Conservation (phyloP, 2,329 filamentous ascomycete species). For the Phialocephala subalpina region DNA sequence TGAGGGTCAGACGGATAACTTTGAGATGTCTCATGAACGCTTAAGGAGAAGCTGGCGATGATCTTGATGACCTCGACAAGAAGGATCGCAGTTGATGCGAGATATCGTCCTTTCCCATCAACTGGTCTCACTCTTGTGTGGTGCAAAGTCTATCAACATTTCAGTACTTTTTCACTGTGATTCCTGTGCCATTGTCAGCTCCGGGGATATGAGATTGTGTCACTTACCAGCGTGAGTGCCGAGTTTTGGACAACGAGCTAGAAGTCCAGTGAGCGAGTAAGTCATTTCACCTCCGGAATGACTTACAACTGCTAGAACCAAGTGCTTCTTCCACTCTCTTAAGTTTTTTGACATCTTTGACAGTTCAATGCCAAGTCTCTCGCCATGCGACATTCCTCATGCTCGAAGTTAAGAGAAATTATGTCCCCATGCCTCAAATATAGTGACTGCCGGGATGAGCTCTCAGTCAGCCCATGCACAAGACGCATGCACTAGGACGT, state of each 20-base stretch:
- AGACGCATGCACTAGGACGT: background rate
- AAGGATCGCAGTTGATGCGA: background rate
- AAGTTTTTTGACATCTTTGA: conserved; percentile 2
- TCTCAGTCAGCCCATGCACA: background rate
- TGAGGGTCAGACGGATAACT: background rate
- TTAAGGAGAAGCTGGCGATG: background rate
- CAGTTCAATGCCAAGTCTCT: background rate
- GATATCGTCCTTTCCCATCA: conserved; percentile 3
- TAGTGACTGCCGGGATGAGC: background rate
- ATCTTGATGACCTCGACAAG: conserved; percentile 4
- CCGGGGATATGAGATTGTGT: background rate
- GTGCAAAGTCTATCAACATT: background rate
- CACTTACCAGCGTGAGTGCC: conserved; percentile 3
- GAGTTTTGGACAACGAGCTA: background rate
- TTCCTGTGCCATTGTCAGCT: background rate
- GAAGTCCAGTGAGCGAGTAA: conserved; percentile 7
- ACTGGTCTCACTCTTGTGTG: conserved; percentile 1
- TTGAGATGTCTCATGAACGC: background rate
- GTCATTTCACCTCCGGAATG: background rate
- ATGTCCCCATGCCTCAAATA: background rate
- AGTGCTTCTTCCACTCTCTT: conserved; percentile 1
- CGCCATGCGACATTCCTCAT: background rate
- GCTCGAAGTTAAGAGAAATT: background rate
- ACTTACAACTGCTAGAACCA: conserved; percentile 3
- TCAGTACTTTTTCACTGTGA: background rate